Percentiles rank a stretch among this genome's conserved stretches.
Conservation (phyloP, 2,329 filamentous ascomycete species). For the Hirsutella thompsonii region DNA sequence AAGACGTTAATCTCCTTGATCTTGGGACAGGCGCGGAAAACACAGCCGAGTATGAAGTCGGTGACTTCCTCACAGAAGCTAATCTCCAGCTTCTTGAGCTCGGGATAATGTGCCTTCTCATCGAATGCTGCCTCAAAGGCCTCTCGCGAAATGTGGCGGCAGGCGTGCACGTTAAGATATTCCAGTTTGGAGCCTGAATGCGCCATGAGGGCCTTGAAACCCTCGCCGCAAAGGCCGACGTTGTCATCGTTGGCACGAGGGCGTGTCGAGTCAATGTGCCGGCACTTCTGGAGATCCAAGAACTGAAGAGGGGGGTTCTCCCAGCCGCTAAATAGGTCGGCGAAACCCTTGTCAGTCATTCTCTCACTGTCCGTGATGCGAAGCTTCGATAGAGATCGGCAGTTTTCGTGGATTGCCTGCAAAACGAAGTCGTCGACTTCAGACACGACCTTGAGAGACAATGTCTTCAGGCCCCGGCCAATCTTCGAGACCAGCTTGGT, state of each 20-base stretch:
- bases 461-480: slow-evolving; percentile 56
- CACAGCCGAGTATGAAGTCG: slow-evolving; percentile 48
- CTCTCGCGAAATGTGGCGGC: slow-evolving; percentile 62
- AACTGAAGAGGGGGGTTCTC: slow-evolving; percentile 55
- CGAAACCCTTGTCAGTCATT: slow-evolving; percentile 65
- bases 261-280: slow-evolving; percentile 59
- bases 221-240: slow-evolving; percentile 61
- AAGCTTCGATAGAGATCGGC: slow-evolving; percentile 58
- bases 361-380: slow-evolving; percentile 66
- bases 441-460: slow-evolving; percentile 61
- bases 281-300: slow-evolving; percentile 65
- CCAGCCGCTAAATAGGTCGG: slow-evolving; percentile 63
- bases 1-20: slow-evolving; percentile 48
- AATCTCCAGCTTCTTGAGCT: slow-evolving; percentile 60
- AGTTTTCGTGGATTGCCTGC: slow-evolving; percentile 56
- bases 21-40: slow-evolving; percentile 52
- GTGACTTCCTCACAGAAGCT: slow-evolving; percentile 62
- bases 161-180: slow-evolving; percentile 67
- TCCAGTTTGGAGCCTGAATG: slow-evolving; percentile 61
- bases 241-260: slow-evolving; percentile 52
- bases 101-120: slow-evolving; percentile 46
- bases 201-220: slow-evolving; percentile 69
- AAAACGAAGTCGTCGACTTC: slow-evolving; percentile 58
- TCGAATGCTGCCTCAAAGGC: slow-evolving; percentile 67
- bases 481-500: slow-evolving; percentile 46